Evolutionary conservation across 192 early-diverging fungal species (phyloP).

Genomic region (Physocladia obscura): DNA sequence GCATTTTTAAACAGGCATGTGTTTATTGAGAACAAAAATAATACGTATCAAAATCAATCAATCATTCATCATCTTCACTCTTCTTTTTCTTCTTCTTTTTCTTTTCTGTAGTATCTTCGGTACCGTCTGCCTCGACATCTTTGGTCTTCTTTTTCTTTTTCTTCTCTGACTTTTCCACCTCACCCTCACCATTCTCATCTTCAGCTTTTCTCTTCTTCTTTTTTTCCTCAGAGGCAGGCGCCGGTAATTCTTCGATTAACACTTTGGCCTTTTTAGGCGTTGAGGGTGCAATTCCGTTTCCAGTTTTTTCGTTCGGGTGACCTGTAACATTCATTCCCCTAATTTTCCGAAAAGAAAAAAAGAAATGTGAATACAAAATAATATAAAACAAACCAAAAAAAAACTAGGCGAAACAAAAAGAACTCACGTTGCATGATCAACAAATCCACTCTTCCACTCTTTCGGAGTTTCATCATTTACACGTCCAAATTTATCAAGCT

Average conservation of each 20-base stretch:
- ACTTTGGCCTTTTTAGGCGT: slow-evolving; percentile 1
- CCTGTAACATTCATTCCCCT: slow-evolving; percentile 27
- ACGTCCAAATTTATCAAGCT: slow-evolving; percentile 96
- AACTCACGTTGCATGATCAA: slow-evolving; percentile 47
- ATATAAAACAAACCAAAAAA: slow-evolving; percentile 15
- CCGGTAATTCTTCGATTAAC: slow-evolving; percentile 41
- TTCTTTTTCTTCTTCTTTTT: too few relatives aligned
- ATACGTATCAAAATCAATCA: too few relatives aligned
- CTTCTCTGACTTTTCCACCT: slow-evolving; percentile 14
- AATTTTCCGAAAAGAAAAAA: slow-evolving; percentile 1
- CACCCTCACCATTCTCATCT: slow-evolving; percentile 22
- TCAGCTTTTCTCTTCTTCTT: slow-evolving; percentile 30
- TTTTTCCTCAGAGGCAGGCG: not conserved
- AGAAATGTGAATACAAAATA: too few relatives aligned
- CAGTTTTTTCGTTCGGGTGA: slow-evolving; percentile 19
- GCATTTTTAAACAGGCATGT: too few relatives aligned
- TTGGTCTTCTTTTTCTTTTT: slow-evolving; percentile 40
- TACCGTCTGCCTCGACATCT: slow-evolving; percentile 22
- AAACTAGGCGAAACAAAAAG: slow-evolving; percentile 4
- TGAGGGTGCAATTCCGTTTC: slow-evolving; percentile 5
- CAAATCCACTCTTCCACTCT: slow-evolving; percentile 71
- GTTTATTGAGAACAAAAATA: too few relatives aligned
- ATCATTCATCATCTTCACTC: too few relatives aligned
- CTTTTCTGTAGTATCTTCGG: too few relatives aligned
- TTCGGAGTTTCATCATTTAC: slow-evolving; percentile 81